Evolutionary conservation across 2,329 filamentous ascomycete genomes (phyloP), one percentile per base, ranked within the genome.

Genomic region (Cercospora citrullina): DNA sequence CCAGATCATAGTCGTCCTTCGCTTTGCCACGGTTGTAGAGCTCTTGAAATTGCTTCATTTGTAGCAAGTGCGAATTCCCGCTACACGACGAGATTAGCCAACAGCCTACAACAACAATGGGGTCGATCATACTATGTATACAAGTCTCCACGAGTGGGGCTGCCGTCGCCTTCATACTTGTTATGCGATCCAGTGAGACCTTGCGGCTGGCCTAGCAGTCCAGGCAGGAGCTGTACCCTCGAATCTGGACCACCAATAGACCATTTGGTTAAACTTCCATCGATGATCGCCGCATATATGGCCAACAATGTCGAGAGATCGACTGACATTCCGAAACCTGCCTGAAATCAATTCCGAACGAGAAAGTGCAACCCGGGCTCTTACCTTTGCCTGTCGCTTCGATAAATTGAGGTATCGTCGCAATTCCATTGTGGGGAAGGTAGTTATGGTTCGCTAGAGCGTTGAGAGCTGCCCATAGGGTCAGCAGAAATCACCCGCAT

Each of bases 101-200:
- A 23, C n/a, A 48, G 12, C 10, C 18, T 23, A 16, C 10, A 48
- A 48, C 45, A 23, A 48, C 45, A 10, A 48, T 23, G 18, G 45
- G n/a, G 1, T 48, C 21, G 18, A 48, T 14, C 45, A 48, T 48
- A 48, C 55, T 72, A 75, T 51, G 76, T 72, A 64, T 76, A 75
- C n/a, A 79, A 58, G 63, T 80, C 77, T 57, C 70, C 73, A 33
- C 75, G 72, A 16, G 73, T 71, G 1, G 78, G 77, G 16, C 76
- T 78, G 8, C 66, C 72, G 62, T 80, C 79, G 31, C 69, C 60
- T 68, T 80, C 79, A 65, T 79, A 80, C 64, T 78, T 77, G 71
- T 75, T 75, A 70, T 80, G 63, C 28, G 68, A 72, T 31, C 73
- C 74, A 33, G 71, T 70, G 53, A 75, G 73, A 28, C 75, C 75